Conservation (phyloP, 805 yeast genomes). For the Tetrapisispora nanseiensis region DNA sequence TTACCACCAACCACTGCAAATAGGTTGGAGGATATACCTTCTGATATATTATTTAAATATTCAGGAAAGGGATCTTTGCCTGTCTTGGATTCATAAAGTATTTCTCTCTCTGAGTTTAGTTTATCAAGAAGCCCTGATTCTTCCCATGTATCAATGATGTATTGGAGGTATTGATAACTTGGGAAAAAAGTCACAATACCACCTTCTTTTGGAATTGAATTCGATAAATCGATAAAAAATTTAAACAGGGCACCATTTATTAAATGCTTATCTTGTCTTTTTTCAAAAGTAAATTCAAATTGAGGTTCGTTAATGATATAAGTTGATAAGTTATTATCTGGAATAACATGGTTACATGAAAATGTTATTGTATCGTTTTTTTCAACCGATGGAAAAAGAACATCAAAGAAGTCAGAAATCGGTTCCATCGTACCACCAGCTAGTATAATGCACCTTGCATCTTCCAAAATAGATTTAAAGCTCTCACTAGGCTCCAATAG, state of each 20-base stretch:
- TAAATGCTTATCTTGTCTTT: slow-evolving; percentile 40
- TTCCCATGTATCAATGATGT: slow-evolving; percentile 48
- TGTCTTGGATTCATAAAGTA: slow-evolving; percentile 48
- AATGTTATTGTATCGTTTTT: slow-evolving; percentile 39
- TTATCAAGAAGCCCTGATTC: slow-evolving; percentile 22
- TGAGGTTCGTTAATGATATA: slow-evolving; percentile 35
- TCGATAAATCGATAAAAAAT: slow-evolving; percentile 25
- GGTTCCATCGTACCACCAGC: slow-evolving; percentile 98
- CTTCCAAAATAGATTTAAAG: slow-evolving; percentile 55
- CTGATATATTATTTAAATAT: slow-evolving; percentile 38
- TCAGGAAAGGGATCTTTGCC: slow-evolving; percentile 40
- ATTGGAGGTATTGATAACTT: slow-evolving; percentile 61
- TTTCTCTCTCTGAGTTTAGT: slow-evolving; percentile 34
- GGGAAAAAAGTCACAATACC: slow-evolving; percentile 83
- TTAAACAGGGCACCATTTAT: slow-evolving; percentile 35
- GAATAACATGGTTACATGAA: slow-evolving; percentile 79
- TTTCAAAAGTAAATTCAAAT: slow-evolving; percentile 62
- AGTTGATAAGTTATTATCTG: slow-evolving; percentile 55
- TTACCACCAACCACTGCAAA: slow-evolving; percentile 89
- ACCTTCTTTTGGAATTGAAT: slow-evolving; percentile 40
- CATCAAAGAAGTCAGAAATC: slow-evolving; percentile 54
- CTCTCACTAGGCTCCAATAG: slow-evolving; percentile 68
- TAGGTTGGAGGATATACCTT: slow-evolving; percentile 49
- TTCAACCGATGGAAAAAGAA: slow-evolving; percentile 51
- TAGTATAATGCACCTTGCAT: slow-evolving; percentile 58